Evolutionary conservation across 495 filamentous ascomycete species (phyloP).

Genomic region (Aspergillus incahuasiensis): DNA sequence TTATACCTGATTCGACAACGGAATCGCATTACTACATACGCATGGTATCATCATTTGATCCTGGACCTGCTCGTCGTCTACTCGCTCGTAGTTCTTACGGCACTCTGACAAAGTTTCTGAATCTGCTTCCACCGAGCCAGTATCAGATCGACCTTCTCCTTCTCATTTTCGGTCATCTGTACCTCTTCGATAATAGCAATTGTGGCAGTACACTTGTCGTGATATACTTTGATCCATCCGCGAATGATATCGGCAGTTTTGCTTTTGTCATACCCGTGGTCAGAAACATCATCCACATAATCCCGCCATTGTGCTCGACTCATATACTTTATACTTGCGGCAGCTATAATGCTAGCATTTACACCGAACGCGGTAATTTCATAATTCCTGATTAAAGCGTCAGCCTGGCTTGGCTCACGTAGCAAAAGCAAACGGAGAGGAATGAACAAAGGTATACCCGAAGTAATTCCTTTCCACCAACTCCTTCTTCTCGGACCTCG

Average conservation of each 20-base stretch:
- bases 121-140: conserved; percentile 44
- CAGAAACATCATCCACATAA: conserved; percentile 23
- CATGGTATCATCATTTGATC: background rate
- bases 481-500: conserved; percentile 31
- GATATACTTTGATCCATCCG: conserved; percentile 24
- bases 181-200: conserved; percentile 12
- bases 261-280: conserved; percentile 12
- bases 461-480: conserved; percentile 49
- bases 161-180: conserved; percentile 12
- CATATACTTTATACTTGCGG: conserved; percentile 40
- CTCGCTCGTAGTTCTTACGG: background rate
- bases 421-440: too few relatives aligned
- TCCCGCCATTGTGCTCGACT: conserved; percentile 26
- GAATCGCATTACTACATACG: background rate
- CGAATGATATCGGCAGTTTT: conserved; percentile 20
- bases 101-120: conserved; percentile 21
- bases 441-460: conserved; percentile 31
- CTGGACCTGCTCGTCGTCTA: background rate
- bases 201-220: conserved; percentile 16
- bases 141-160: conserved; percentile 22
- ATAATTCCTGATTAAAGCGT: conserved; percentile 38
- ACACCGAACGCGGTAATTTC: conserved; percentile 47
- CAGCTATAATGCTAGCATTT: conserved; percentile 49
- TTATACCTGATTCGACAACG: background rate
- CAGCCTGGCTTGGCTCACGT: too few relatives aligned